Evolutionary conservation across 2,329 filamentous ascomycete species (phyloP).

Genomic region (Alternaria triticimaculans): DNA sequence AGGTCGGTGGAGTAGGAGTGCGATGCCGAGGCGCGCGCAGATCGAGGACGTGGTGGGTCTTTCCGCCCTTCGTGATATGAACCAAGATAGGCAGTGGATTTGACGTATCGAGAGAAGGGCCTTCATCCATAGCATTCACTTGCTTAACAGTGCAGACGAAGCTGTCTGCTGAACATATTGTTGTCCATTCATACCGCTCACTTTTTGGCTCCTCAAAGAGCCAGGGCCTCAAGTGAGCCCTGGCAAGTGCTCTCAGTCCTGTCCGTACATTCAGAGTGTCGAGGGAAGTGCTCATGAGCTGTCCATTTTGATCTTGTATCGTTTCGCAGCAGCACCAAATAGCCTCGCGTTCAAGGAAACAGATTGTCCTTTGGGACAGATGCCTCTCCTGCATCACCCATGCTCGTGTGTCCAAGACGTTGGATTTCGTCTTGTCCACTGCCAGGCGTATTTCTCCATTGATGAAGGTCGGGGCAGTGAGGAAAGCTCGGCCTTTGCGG

Average conservation of each 20-base stretch:
- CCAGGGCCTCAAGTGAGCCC: not conserved
- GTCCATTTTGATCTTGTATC: not conserved
- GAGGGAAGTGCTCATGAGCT: not conserved
- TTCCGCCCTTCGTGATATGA: not conserved
- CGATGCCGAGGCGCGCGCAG: not conserved
- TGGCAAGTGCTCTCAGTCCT: not conserved
- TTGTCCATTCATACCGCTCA: accelerated
- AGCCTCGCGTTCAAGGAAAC: not conserved
- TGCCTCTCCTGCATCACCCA: not conserved
- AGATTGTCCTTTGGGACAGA: not conserved
- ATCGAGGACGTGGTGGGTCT: not conserved
- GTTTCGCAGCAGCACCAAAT: not conserved
- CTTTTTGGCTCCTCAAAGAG: not conserved
- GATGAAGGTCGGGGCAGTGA: not conserved
- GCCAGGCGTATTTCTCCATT: too few species aligned
- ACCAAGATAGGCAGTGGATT: accelerated
- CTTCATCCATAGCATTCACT: accelerated
- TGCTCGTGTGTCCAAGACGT: not conserved
- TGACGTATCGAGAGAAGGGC: not conserved
- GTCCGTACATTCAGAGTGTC: too few species aligned
- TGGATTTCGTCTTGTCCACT: too few species aligned
- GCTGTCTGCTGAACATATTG: not conserved
- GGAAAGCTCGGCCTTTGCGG: not conserved
- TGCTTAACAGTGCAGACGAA: not conserved
- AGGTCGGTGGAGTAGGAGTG: not conserved